phyloP scores from a whole-genome alignment of 495 filamentous ascomycete genomes.

The Penicillium crystallinum region DNA sequence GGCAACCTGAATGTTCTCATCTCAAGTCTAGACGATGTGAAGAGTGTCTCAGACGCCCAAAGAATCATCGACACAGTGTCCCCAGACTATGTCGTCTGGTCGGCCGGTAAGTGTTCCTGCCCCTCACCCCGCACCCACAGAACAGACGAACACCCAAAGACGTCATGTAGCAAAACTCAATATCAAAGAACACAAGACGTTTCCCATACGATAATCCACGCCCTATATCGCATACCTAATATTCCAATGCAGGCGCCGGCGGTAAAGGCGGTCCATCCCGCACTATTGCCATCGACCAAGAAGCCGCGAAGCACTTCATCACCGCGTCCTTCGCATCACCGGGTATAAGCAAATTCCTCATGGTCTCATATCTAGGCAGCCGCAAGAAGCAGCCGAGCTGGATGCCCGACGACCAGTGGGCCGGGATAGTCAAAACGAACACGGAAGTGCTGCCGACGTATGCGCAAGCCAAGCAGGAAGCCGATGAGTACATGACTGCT shows the following conservation, averaged over 20 bases:
- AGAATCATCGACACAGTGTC: constrained; percentile 53
- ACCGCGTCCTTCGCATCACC: constrained; percentile 53
- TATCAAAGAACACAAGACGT: too few species aligned
- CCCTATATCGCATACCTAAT: too few species aligned
- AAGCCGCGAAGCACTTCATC: constrained; percentile 68
- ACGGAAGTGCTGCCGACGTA: constrained; percentile 55
- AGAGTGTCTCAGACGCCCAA: constrained; percentile 55
- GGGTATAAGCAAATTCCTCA: constrained; percentile 64
- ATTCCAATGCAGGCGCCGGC: constrained; percentile 68
- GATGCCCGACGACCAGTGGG: constrained; percentile 61
- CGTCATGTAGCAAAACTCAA: too few species aligned
- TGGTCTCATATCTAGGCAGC: constrained; percentile 63
- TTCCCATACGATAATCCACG: too few species aligned
- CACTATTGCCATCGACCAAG: constrained; percentile 59
- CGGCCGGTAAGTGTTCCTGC: constrained; percentile 53
- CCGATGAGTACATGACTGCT: constrained; percentile 66
- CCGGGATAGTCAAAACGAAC: constrained; percentile 44
- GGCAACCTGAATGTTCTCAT: constrained; percentile 58
- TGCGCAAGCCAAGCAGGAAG: constrained; percentile 67
- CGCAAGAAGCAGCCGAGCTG: constrained; percentile 57
- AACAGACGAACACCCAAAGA: too few species aligned
- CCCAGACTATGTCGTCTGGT: constrained; percentile 73
- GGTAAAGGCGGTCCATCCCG: constrained; percentile 65
- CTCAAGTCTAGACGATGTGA: constrained; percentile 65
- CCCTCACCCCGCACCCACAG: not conserved